A percentile compares a stretch with the other conserved stretches of the same genome.
These are phyloP conservation scores for Typha latifolia DNA, from an alignment of 176 grass and related monocot species.

Conservation along the genomic window DNA sequence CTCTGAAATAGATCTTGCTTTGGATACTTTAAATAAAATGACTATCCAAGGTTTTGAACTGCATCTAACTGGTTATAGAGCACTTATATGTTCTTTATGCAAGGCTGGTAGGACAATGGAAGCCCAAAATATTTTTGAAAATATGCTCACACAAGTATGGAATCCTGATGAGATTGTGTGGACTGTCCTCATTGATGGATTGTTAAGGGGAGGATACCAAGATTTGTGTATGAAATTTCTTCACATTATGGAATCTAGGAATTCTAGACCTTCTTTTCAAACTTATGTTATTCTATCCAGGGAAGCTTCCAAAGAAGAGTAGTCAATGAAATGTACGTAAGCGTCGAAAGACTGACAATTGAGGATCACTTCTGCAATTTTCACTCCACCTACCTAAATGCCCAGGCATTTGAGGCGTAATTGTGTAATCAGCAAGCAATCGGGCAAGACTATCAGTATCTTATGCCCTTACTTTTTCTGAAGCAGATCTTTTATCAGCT, in stretches of 20 bases:
- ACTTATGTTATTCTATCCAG: slow-evolving; percentile 29
- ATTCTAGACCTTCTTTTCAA: slow-evolving; percentile 31
- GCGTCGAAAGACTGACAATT: not conserved
- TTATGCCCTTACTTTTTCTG: not conserved
- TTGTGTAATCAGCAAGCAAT: not conserved
- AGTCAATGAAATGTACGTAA: not conserved
- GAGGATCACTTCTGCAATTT: not conserved
- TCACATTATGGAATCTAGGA: slow-evolving; percentile 40
- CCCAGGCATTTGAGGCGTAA: not conserved
- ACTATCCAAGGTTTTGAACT: slow-evolving; percentile 30
- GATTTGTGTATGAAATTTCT: slow-evolving; percentile 48
- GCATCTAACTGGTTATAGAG: slow-evolving; percentile 35
- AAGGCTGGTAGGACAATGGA: slow-evolving; percentile 32
- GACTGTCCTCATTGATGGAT: slow-evolving; percentile 60
- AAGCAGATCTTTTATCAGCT: not conserved
- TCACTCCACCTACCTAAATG: slow-evolving; percentile 1
- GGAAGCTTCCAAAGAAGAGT: slow-evolving; percentile 31
- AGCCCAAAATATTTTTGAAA: slow-evolving; percentile 44
- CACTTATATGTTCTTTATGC: slow-evolving; percentile 49
- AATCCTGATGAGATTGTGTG: slow-evolving; percentile 49
- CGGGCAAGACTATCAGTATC: not conserved
- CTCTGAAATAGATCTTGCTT: slow-evolving; percentile 42
- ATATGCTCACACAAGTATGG: slow-evolving; percentile 27
- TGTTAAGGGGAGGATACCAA: slow-evolving; percentile 31
- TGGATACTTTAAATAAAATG: slow-evolving; percentile 36